A percentile compares a stretch with the other conserved stretches of the same genome.
Conservation (phyloP, 306 rosid genomes). For the Argentina anserina region DNA sequence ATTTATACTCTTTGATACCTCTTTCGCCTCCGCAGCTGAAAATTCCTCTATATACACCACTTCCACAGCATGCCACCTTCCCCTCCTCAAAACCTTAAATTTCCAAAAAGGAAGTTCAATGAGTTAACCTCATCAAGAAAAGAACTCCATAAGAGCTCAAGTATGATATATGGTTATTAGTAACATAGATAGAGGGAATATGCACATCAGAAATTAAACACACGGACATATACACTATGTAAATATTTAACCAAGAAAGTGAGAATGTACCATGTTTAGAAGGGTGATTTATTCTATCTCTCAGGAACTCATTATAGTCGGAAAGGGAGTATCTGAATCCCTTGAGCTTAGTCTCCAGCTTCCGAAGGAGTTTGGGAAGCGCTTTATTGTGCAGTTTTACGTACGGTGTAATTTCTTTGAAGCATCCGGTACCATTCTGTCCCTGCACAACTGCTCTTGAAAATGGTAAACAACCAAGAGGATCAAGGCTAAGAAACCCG, state of each 20-base stretch:
- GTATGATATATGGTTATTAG: too few relatives aligned
- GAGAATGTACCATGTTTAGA: conserved; percentile 19
- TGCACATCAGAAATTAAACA: not conserved
- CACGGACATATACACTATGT: too few relatives aligned
- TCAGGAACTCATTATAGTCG: not conserved
- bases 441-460: not conserved
- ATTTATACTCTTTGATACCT: not conserved
- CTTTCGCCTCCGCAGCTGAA: conserved; percentile 37
- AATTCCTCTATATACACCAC: conserved; percentile 46
- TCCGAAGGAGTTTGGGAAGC: conserved; percentile 14
- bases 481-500: conserved; percentile 13
- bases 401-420: not conserved
- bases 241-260: not conserved
- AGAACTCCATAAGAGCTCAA: too few relatives aligned
- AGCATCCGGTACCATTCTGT: not conserved
- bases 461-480: conserved; percentile 18
- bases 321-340: conserved; percentile 27
- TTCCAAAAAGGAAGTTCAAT: not conserved
- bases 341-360: conserved; percentile 9
- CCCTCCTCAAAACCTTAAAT: conserved; percentile 28
- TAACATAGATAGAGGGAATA: too few relatives aligned
- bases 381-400: conserved; percentile 13
- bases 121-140: not conserved
- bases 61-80: conserved; percentile 29
- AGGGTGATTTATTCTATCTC: conserved; percentile 22